Conservation (phyloP, 345 rosid species). For the Hirschfeldia incana region DNA sequence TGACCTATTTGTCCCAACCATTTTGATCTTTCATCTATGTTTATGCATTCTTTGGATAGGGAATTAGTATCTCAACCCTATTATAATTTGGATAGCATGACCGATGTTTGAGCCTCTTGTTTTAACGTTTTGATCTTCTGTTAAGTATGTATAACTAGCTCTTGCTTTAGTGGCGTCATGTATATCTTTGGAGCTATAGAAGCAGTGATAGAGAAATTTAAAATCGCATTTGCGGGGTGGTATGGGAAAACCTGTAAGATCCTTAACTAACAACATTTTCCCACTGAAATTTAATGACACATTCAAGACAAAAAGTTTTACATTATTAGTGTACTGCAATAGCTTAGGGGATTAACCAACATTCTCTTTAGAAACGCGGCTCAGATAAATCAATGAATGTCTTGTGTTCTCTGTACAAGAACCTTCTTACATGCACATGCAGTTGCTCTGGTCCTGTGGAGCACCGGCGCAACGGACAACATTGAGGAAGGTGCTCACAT, state of each 20-base stretch:
- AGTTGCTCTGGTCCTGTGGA: slow-evolving; percentile 41
- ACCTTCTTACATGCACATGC: slow-evolving; percentile 41
- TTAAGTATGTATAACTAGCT: neutral
- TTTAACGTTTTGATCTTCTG: neutral
- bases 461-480: slow-evolving; percentile 63
- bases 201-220: neutral
- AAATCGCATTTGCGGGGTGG: neutral
- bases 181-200: slow-evolving; percentile 7
- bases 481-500: slow-evolving; percentile 68
- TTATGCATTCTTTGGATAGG: neutral
- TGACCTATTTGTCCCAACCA: slow-evolving; percentile 13
- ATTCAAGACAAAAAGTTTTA: slow-evolving; percentile 45
- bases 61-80: no score
- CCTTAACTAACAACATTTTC: slow-evolving; percentile 11
- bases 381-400: slow-evolving; percentile 32
- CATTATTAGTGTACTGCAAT: slow-evolving; percentile 26
- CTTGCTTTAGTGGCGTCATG: slow-evolving; percentile 4
- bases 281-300: slow-evolving; percentile 20
- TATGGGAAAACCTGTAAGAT: no score
- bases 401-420: slow-evolving; percentile 14
- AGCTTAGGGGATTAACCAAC: slow-evolving; percentile 19
- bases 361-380: no score
- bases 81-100: no score
- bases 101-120: no score
- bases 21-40: slow-evolving; percentile 9